Base-by-base conservation (phyloP, 192 early-diverging fungal species). In the Coemansia sp. region DNA sequence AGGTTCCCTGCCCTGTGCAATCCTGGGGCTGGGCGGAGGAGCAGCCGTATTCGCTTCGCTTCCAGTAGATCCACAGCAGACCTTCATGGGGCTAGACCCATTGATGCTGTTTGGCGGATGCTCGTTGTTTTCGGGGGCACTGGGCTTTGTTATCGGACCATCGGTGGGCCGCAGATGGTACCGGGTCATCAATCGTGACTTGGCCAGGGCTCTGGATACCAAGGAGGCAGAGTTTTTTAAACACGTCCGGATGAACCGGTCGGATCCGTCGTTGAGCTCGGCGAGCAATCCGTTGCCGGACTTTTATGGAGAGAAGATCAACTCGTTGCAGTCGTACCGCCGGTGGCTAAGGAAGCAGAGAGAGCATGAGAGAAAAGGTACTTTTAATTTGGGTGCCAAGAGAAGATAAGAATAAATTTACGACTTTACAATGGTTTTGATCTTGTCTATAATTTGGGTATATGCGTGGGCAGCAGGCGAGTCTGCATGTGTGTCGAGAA, bases 301-400 rank as follows among this genome's bases (percentile, higher is more conserved):
- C 78, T 96, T 87, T 66, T 96, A 94, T 59, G 92, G 90, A 38
- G 92, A 96, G 59, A 93, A 91, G 63, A 91, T 97, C 74, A 84
- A 86, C 50, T 89, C 87, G 39, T 84, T 97, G 26, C 40, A 55
- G 7, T 90, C 83, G 43, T 97, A 97, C 65, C 82, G 92, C 39
- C 66, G 71, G 31, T 97, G 94, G 94, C 78, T 94, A 36, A 74
- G 88, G 61, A 94, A 92, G 68, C 94, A 97, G 79, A 72, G 87
- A 50, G 87, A 88, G 47, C 86, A 85, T 61, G 74, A 83, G 49
- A 78, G 83, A 40, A 88, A 89, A 65, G 83, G 84, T 30, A 80
- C 80, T 0, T 89, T 91, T 57, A 84, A 82, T 35, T 63, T 85
- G 46, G 81, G 82, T 38, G 13, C 44, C 21, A 57, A 53, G 18